Base-by-base conservation (phyloP, 2,329 filamentous ascomycete species). In the Venturia asperata region DNA sequence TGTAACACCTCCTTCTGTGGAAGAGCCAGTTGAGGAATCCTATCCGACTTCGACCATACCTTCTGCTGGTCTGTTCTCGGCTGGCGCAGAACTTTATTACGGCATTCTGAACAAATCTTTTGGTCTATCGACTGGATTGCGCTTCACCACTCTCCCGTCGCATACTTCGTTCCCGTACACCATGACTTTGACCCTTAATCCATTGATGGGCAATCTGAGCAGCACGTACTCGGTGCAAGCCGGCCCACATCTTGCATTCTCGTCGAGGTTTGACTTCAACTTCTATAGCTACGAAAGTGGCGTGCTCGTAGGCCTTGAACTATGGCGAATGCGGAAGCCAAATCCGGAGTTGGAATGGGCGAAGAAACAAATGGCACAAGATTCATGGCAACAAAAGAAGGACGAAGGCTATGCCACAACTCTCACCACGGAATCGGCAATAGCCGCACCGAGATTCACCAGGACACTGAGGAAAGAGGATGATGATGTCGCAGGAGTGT, bases 261-360 rank as follows among this genome's bases (percentile, higher is more conserved):
- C 92, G 68, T 95, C 92, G 27, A 87, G 89, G 62, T 93, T 97
- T 78, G 92, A 95, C 73, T 99, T 99, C 78, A 99, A 99, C 72
- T 89, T 97, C 62, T 97, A 97, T 77, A 96, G 91, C 74, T 99
- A 97, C 79, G 94, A 99, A 79, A 96, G 91, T 73, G 90, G 94
- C 66, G 88, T 96, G 81, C 88, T 92, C 34, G 84, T 97, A 30
- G 94, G 94, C 17, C 90, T 91, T 78, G 94, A 99, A 78, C 80
- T 97, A 55, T 99, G 94, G 93, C 87, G 90, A 72, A 88, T 85
- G 71, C 27, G 63, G 52, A 63, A 58, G 47, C 2, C 21, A 13
- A 13, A 24, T 21, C 24, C 43, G 56, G 52, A 66, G 68, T 74
- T 78, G 63, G 78, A 78, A 37, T 76, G 77, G 52, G 74, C 75